phyloP scores from a whole-genome alignment of 1,284 basidiomycete genomes.

The Schizophyllum commune region DNA sequence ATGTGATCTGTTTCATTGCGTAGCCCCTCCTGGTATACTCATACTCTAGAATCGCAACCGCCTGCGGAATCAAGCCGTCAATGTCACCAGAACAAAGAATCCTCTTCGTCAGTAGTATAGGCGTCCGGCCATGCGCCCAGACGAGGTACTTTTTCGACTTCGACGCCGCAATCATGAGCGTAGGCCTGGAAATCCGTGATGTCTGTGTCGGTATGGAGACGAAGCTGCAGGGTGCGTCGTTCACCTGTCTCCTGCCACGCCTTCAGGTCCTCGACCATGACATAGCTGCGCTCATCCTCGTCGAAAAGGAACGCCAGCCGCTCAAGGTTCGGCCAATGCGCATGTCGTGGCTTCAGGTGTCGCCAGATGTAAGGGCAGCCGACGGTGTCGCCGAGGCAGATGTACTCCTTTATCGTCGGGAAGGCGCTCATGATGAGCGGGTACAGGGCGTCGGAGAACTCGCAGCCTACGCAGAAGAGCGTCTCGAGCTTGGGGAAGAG shows the following conservation, averaged over 20 bases:
- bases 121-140: not conserved
- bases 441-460: not conserved
- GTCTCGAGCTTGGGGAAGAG: not conserved
- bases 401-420: not conserved
- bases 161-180: not conserved
- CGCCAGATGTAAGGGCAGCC: not conserved
- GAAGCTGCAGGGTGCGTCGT: not conserved
- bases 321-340: not conserved
- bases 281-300: not conserved
- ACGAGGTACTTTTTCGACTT: not conserved
- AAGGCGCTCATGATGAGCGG: not conserved
- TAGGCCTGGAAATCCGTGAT: not conserved
- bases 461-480: not conserved
- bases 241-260: not conserved
- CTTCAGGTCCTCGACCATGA: not conserved
- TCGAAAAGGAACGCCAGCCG: not conserved
- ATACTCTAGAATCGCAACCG: not conserved
- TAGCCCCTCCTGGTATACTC: not conserved
- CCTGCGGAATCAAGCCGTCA: not conserved
- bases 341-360: not conserved
- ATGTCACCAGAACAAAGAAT: not conserved
- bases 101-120: not conserved
- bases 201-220: not conserved
- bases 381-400: not conserved
- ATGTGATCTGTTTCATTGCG: not conserved